Evolutionary conservation across 139 green algal genomes (phyloP), one percentile per base, ranked within the genome.

Genomic region (Diplosphaera chodatii): DNA sequence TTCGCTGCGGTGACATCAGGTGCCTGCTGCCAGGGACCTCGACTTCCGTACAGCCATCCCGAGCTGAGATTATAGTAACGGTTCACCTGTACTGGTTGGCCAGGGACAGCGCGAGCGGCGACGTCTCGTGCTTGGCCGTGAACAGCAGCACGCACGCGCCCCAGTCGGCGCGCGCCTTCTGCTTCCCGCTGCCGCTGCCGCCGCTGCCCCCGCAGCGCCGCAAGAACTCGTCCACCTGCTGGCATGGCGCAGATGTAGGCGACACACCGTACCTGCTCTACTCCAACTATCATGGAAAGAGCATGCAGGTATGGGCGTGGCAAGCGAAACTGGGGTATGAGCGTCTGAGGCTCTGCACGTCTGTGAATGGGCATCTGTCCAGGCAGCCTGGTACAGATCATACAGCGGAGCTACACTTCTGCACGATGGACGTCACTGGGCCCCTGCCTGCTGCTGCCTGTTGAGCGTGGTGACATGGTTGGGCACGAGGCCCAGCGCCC

Each of bases 61-160:
- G 37, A 48, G 13, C n/a, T n/a, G n/a, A n/a, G n/a, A n/a, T n/a
- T n/a, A n/a, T n/a, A n/a, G n/a, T n/a, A n/a, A n/a, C n/a, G 13
- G 10, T 48, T 8, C 37, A 48, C 48, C 48, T 59, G 48, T 59
- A 59, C 13, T 25, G 13, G 48, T 59, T 59, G 48, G 48, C 48
- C 55, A 83, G 63, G 56, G 55, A 75, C 63, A 72, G 72, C 55
- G 48, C 78, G 66, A 83, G 67, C 13, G 74, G 31, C 1, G 82
- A 75, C 13, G 85, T 89, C 23, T 77, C 64, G 0, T 62, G 3
- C 80, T 96, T 96, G 69, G 82, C 75, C 2, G 78, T 88, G 5
- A 93, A 65, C 41, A 96, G 83, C 74, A 96, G 28, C 32, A 91
- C 72, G 63, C 86, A 92, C 10, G 87, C 63, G 16, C 72, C 79